A percentile compares a stretch with the other conserved stretches of the same genome.
These are phyloP conservation scores for Neurospora sp. DNA, from an alignment of 495 filamentous ascomycete species.

Conservation along the genomic window DNA sequence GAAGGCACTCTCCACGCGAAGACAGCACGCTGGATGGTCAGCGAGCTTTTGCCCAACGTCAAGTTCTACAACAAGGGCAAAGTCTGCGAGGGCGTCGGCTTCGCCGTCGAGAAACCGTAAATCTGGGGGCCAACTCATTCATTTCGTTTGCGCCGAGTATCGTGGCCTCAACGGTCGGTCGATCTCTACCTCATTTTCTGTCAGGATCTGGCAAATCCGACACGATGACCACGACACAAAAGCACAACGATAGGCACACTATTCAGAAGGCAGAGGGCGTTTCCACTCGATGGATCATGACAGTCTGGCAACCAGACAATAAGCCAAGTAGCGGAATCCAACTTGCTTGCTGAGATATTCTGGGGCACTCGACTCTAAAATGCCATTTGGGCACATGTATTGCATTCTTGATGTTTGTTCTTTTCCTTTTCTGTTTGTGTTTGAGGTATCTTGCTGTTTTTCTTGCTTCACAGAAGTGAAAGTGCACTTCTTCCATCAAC, in stretches of 20 bases:
- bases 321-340: neutral
- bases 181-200: neutral
- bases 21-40: conserved; percentile 68
- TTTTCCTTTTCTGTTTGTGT: neutral
- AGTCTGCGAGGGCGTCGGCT: conserved; percentile 41
- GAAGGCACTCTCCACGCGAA: conserved; percentile 57
- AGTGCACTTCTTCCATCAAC: neutral
- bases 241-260: neutral
- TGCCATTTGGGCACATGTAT: neutral
- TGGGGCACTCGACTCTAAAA: neutral
- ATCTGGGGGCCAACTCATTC: neutral
- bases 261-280: neutral
- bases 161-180: neutral
- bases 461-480: neutral
- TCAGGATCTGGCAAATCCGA: neutral
- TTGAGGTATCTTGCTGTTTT: neutral
- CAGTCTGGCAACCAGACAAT: neutral
- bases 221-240: neutral
- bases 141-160: neutral
- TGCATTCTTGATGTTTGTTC: neutral
- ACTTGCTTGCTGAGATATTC: neutral
- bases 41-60: conserved; percentile 40
- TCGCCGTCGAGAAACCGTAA: conserved; percentile 9
- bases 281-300: neutral
- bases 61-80: conserved; percentile 43